Base-by-base conservation (phyloP, 164 flowering plant genomes). In the Cinnamomum chago region DNA sequence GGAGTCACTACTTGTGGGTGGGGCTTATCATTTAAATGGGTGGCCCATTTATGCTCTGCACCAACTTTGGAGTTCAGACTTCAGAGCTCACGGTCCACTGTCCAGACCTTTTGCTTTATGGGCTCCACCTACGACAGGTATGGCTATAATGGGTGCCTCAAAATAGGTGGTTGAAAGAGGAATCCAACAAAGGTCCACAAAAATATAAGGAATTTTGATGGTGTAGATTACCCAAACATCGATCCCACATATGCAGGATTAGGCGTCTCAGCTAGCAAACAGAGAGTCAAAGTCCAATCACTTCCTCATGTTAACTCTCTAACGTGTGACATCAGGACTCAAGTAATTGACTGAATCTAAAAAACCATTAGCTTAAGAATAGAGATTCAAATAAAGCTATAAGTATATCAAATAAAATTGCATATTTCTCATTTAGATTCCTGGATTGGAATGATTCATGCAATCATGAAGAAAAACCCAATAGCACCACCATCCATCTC, bases 361-460 rank as follows among this genome's bases (percentile, higher is more conserved):
- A 18, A 7, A 13, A 55, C 0, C 13, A 3, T 55, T 55, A 55
- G 47, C 47, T 9, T 40, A 40, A 9, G 47, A 40, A 60, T 66
- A 72, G 47, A 66, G 58, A 72, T 62, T 58, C 72, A 76, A 62
- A 68, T 69, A 76, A 62, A 65, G 24, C 62, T 35, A 24, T 58
- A 47, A 15, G 22, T 35, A 28, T 51, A 40, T 40, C 47, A 1
- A 40, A 40, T 40, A 74, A 68, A 79, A 70, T 80, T 78, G 55
- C 74, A 71, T 72, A 70, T 78, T 74, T 22, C 24, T 64, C 24
- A 50, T 2, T 78, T 66, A 69, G 75, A 70, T 76, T 80, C 80
- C 71, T 78, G 71, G 65, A 70, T 66, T 40, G 73, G 75, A 66
- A 76, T 70, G 60, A 73, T 58, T 52, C 76, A 69, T 75, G 70